phyloP scores from a whole-genome alignment of 1,284 basidiomycete genomes.

The Austroboletus sp. region DNA sequence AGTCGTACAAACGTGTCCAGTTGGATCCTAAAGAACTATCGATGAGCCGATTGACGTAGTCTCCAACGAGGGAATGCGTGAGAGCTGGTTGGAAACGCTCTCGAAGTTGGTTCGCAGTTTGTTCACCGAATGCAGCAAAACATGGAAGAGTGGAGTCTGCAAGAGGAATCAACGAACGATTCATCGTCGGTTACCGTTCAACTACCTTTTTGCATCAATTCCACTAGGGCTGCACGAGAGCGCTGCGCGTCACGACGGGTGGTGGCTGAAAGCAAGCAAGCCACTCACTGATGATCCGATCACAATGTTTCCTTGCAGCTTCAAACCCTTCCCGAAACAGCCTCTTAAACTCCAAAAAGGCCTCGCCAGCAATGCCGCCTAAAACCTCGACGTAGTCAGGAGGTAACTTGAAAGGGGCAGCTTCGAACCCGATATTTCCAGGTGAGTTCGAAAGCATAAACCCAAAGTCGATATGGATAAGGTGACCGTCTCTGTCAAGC shows the following conservation, averaged over 20 bases:
- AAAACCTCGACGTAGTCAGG: constrained; percentile 94
- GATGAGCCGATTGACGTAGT: constrained; percentile 83
- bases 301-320: constrained; percentile 91
- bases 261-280: constrained; percentile 1
- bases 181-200: background rate
- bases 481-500: constrained; percentile 88
- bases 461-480: constrained; percentile 96
- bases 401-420: constrained; percentile 95
- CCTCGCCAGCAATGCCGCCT: constrained; percentile 74
- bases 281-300: constrained; percentile 85
- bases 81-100: constrained; percentile 92
- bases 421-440: constrained; percentile 96
- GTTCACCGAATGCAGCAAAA: constrained; percentile 84
- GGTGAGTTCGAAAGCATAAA: constrained; percentile 97
- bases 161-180: constrained; percentile 6
- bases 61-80: constrained; percentile 80
- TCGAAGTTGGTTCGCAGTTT: constrained; percentile 80
- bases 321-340: constrained; percentile 93
- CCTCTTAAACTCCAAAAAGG: constrained; percentile 80
- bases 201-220: constrained; percentile 90
- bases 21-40: constrained; percentile 84
- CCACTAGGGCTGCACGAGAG: constrained; percentile 66
- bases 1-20: constrained; percentile 89
- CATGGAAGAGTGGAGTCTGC: constrained; percentile 89
- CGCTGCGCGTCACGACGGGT: constrained; percentile 5